phyloP scores from a whole-genome alignment of 2,329 filamentous ascomycete genomes.

The Leptographium flavum region DNA sequence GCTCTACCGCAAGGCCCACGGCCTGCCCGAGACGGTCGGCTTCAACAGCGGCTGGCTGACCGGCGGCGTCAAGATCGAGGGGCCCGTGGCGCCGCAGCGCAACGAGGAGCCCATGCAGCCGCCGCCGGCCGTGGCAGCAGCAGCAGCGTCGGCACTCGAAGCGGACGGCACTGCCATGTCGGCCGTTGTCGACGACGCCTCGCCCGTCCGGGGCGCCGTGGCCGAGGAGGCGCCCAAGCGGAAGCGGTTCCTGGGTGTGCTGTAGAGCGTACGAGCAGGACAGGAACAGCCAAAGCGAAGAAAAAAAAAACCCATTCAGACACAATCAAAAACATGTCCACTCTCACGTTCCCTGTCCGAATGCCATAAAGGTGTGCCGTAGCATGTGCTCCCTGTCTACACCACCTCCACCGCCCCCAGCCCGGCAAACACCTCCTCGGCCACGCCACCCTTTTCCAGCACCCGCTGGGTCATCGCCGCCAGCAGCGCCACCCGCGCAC shows the following conservation, averaged over 20 bases:
- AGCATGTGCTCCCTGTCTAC: conserved; percentile 15
- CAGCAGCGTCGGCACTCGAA: conserved; percentile 4
- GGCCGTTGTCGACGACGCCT: conserved; percentile 20
- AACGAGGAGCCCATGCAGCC: conserved; percentile 21
- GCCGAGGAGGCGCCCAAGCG: conserved; percentile 16
- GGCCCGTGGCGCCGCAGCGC: conserved; percentile 8
- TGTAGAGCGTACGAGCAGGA: conserved; percentile 26
- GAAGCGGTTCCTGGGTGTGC: conserved; percentile 79
- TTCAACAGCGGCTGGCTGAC: conserved; percentile 20
- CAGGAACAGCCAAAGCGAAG: background rate
- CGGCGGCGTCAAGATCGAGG: conserved; percentile 11
- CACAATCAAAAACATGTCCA: background rate
- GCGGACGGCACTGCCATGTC: conserved; percentile 21
- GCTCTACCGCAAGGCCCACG: conserved; percentile 76
- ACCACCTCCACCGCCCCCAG: conserved; percentile 61
- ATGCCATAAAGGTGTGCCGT: background rate
- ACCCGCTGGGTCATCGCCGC: conserved; percentile 64
- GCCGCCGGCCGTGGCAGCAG: conserved; percentile 9
- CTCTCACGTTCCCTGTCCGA: background rate
- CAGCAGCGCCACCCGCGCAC: conserved; percentile 61
- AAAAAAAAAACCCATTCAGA: conserved; percentile 1
- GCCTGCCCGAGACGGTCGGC: conserved; percentile 50
- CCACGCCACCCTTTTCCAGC: conserved; percentile 63
- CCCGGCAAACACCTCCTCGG: conserved; percentile 72
- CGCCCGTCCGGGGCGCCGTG: conserved; percentile 4